Base-by-base conservation (phyloP, 345 rosid species). In the Turritis glabra region DNA sequence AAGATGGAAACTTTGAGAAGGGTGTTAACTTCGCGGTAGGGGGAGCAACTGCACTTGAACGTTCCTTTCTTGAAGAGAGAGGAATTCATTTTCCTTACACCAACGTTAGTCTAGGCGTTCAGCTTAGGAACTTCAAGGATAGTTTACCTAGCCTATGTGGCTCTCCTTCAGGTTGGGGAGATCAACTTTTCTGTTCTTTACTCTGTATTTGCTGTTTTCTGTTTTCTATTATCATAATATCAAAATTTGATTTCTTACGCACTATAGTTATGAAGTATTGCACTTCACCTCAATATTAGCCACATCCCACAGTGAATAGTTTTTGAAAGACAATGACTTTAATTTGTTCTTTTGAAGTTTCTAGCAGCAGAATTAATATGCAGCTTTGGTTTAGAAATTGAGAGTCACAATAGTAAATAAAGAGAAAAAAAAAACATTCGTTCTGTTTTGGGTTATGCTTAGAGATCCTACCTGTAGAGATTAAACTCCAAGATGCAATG, bases 1-100 rank as follows among this genome's bases (percentile, higher is more conserved):
- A 40, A 32, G 43, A 71, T 29, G 78, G 57, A 32, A 75, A 52
- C 7, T 78, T 82, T 25, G 5, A 59, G 10, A 59, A 65, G 17
- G 89, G 89, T 22, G 86, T 73, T 33, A 85, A 85, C 52, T 81
- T 85, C 33, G 86, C 86, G 0, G 83, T 83, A 18, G 82, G 85
- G 78, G 87, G 85, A 32, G 91, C 87, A 46, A 81, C 84, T 0
- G 87, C 89, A 3, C 29, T 87, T 38, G 84, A 80, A 40, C 26
- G 3, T n/a, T 17, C 48, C 1, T 74, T 72, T 48, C 69, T 82
- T 18, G 69, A 63, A 14, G 38, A 72, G 59, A 77, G 63, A 69
- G 85, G 84, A 41, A 51, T 87, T 38, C 40, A 35, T 30, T 38
- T n/a, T 51, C 3, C 25, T n/a, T 13, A 3, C 46, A 67, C 87